Evolutionary conservation across 176 grass and related monocot species (phyloP), one percentile per base, ranked within the genome.

Genomic region (Ampelocalamus luodianensis): DNA sequence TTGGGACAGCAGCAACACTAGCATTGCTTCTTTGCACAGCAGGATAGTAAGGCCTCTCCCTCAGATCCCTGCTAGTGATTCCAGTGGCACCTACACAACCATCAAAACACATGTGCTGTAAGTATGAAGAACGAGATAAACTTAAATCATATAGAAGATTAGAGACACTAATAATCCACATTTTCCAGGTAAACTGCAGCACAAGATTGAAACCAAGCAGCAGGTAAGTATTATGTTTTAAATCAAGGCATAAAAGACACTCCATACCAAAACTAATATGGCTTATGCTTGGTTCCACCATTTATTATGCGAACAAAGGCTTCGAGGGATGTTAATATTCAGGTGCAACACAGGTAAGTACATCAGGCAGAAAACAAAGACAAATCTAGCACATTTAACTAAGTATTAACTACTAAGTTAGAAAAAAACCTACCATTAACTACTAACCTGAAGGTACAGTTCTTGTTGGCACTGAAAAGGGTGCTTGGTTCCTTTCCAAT

Each of bases 381-480:
- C 71, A 59, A 27, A 44, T 27, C 24, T 50, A 79, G 58, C 9
- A 50, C 46, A 70, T 70, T 23, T n/a, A 85, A 50, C 16, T 51
- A 55, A 55, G 51, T 18, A 20, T 20, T 54, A 54, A 61, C 58
- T 23, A 60, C 3, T 24, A 24, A 24, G n/a, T 26, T 26, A 45
- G 10, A 13, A 29, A 63, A 62, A 23, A 61, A 62, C 27, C 11
- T 6, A 64, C 55, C 38, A 65, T 11, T 14, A 48, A 62, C 9
- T 55, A 82, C 76, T 80, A 79, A 95, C 90, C 93, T 85, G 90
- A 82, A 66, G 83, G 32, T 72, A 66, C 27, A 81, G 40, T 64
- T 72, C 79, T 81, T 78, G 70, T 13, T 74, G 40, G 64, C 37
- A 42, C 3, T 82, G 86, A 76, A 78, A 81, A 54, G 81, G 43